phyloP scores from a whole-genome alignment of 2,329 filamentous ascomycete species.

The Harringtonia lauricola region DNA sequence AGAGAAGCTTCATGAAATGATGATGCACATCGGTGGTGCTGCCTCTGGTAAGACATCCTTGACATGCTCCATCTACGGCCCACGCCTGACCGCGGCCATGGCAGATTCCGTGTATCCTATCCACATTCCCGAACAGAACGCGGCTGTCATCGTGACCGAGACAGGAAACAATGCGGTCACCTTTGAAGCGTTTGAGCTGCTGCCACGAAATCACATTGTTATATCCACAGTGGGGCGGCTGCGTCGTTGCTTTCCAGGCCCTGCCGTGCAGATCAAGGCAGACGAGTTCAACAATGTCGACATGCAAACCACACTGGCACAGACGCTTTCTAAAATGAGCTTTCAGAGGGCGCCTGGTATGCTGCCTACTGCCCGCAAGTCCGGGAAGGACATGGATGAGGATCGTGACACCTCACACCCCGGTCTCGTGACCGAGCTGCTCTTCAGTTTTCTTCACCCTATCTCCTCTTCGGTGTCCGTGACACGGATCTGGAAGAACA shows the following conservation, averaged over 20 bases:
- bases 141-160: slow-evolving; percentile 19
- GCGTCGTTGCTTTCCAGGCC: slow-evolving; percentile 17
- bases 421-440: slow-evolving; percentile 37
- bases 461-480: slow-evolving; percentile 20
- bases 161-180: slow-evolving; percentile 7
- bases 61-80: too few relatives aligned
- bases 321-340: slow-evolving; percentile 19
- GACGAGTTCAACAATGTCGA: slow-evolving; percentile 5
- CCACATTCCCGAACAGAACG: slow-evolving; percentile 23
- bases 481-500: slow-evolving; percentile 34
- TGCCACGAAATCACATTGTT: slow-evolving; percentile 15
- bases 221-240: slow-evolving; percentile 19
- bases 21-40: too few relatives aligned
- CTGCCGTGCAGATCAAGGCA: slow-evolving; percentile 10
- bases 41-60: too few relatives aligned
- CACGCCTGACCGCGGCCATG: neutral
- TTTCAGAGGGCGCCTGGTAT: slow-evolving; percentile 13
- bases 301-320: slow-evolving; percentile 13
- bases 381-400: slow-evolving; percentile 23
- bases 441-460: slow-evolving; percentile 26
- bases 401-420: slow-evolving; percentile 37
- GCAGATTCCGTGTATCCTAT: slow-evolving; percentile 14
- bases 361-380: slow-evolving; percentile 23
- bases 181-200: slow-evolving; percentile 24
- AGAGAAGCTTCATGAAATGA: too few relatives aligned